phyloP scores from a whole-genome alignment of 1,284 basidiomycete species.

The Cryptococcus neoformans region DNA sequence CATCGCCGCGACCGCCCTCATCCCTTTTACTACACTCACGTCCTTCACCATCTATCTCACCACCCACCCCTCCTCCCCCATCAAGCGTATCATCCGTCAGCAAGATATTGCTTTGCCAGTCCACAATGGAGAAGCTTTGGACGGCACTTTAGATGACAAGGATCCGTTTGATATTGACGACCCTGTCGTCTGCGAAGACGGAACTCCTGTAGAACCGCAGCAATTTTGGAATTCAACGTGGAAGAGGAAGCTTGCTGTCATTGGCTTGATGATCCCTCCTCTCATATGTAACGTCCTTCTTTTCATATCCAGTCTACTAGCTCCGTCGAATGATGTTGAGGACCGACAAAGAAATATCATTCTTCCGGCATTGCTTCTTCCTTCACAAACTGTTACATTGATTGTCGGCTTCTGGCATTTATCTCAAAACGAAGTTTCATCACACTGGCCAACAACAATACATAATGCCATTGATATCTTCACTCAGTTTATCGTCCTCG shows the following conservation, averaged over 20 bases:
- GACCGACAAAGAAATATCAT: constrained; percentile 7
- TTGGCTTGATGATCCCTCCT: constrained; percentile 34
- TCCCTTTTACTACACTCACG: constrained; percentile 34
- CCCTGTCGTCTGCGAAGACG: constrained; percentile 67
- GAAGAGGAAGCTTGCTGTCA: constrained; percentile 26
- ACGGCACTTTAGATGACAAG: constrained; percentile 30
- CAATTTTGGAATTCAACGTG: constrained; percentile 58
- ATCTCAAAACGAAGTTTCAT: constrained; percentile 52
- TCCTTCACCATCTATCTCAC: constrained; percentile 39
- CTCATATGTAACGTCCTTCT: constrained; percentile 28
- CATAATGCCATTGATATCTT: constrained; percentile 63
- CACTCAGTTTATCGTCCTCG: constrained; percentile 55
- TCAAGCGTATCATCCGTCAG: constrained; percentile 7
- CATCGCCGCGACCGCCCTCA: constrained; percentile 28
- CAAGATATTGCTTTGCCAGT: constrained; percentile 30
- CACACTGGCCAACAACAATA: constrained; percentile 62
- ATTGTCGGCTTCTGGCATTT: constrained; percentile 58
- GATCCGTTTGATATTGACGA: constrained; percentile 77
- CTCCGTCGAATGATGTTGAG: constrained; percentile 2
- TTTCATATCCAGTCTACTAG: constrained; percentile 32
- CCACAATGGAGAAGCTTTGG: constrained; percentile 27
- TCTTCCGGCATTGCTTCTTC: constrained; percentile 53
- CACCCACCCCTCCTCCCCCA: constrained; percentile 31
- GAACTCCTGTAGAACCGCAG: constrained; percentile 67
- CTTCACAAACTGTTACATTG: constrained; percentile 62